Conservation (phyloP, 768 basidiomycete species). For the Kwoniella mangroviensis region DNA sequence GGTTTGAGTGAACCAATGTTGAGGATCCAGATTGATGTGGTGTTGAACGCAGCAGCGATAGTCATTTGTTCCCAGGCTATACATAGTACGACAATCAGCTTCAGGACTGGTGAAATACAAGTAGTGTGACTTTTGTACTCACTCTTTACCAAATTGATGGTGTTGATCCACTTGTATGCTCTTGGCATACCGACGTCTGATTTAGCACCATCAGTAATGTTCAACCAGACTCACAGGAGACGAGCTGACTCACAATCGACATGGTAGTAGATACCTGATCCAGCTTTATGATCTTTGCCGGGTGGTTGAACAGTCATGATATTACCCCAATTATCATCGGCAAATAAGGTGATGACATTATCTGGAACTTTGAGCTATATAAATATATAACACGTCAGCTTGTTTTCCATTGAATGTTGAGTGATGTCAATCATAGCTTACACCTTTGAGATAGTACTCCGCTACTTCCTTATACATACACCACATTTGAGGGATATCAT, state of each 20-base stretch:
- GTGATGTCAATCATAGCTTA: conserved; percentile 12
- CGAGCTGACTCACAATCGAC: conserved; percentile 52
- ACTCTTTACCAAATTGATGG: conserved; percentile 44
- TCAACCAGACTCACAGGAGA: conserved; percentile 28
- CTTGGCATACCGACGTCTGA: conserved; percentile 67
- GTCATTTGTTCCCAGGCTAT: conserved; percentile 73
- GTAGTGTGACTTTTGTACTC: not conserved
- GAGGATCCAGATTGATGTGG: conserved; percentile 69
- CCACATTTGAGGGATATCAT: conserved; percentile 70
- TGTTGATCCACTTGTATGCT: conserved; percentile 73
- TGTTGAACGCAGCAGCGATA: conserved; percentile 66
- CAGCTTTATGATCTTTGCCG: conserved; percentile 66
- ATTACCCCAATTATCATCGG: conserved; percentile 79
- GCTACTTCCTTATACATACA: conserved; percentile 67
- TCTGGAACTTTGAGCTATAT: conserved; percentile 41
- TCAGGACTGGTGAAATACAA: too few species aligned
- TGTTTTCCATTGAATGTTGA: not conserved
- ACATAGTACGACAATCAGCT: not conserved
- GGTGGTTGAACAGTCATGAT: conserved; percentile 67
- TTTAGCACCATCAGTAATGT: not conserved
- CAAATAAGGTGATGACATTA: conserved; percentile 40
- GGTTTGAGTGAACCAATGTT: conserved; percentile 80
- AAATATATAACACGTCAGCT: conserved; percentile 2
- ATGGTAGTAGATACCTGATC: conserved; percentile 74
- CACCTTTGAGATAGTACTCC: conserved; percentile 63